phyloP scores from a whole-genome alignment of 345 rosid genomes.

The Stellera chamaejasme region DNA sequence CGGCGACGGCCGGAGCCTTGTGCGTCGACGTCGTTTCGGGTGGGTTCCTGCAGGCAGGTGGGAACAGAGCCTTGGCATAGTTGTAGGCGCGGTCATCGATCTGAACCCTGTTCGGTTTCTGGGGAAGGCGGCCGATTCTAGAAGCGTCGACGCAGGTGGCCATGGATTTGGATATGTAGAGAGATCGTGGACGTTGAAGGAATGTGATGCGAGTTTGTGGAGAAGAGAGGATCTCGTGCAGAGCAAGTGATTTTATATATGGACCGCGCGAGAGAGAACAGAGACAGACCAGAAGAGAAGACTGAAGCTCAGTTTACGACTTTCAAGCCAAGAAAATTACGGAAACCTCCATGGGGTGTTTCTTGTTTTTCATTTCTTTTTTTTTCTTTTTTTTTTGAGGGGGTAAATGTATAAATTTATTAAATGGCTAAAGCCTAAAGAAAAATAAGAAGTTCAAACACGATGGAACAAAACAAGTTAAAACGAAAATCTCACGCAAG shows the following conservation, averaged over 20 bases:
- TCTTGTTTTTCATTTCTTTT: too few relatives aligned
- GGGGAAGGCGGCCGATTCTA: slow-evolving; percentile 39
- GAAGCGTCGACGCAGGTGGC: slow-evolving; percentile 66
- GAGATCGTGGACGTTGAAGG: slow-evolving; percentile 1
- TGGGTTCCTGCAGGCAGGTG: slow-evolving; percentile 28
- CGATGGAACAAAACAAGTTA: too few relatives aligned
- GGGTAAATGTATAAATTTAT: too few relatives aligned
- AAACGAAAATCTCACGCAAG: too few relatives aligned
- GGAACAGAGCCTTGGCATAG: slow-evolving; percentile 21
- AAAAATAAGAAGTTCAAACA: too few relatives aligned
- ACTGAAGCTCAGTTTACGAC: too few relatives aligned
- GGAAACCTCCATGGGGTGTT: too few relatives aligned
- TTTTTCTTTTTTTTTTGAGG: too few relatives aligned
- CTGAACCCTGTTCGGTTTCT: slow-evolving; percentile 30
- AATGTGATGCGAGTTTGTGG: not conserved
- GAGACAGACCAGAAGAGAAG: too few relatives aligned
- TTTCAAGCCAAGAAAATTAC: too few relatives aligned
- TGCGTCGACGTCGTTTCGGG: slow-evolving; percentile 24
- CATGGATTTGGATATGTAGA: slow-evolving; percentile 30
- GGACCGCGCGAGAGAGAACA: not conserved
- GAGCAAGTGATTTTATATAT: slow-evolving; percentile 24
- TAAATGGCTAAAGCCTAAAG: too few relatives aligned
- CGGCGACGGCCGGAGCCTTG: slow-evolving; percentile 7
- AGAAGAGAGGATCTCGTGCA: slow-evolving; percentile 9
- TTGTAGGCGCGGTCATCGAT: slow-evolving; percentile 28